A percentile compares a stretch with the other conserved stretches of the same genome.
Conservation (phyloP, 2,329 filamentous ascomycete genomes). For the Alternaria brassicae region DNA sequence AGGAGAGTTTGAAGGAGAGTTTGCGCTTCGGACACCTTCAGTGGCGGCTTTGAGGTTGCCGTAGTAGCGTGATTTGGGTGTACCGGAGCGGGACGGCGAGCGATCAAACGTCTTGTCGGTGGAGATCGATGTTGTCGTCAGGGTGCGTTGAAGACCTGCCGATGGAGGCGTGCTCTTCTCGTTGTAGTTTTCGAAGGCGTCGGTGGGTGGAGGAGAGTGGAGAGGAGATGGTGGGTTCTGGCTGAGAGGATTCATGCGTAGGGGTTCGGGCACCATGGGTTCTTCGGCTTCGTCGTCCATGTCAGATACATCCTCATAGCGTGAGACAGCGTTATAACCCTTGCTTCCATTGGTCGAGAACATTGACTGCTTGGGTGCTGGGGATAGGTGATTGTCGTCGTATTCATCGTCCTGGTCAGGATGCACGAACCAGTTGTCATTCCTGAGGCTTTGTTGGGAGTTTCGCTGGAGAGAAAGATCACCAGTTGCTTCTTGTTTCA, state of each 20-base stretch:
- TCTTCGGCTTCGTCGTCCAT: conserved; percentile 34
- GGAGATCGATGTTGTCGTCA: conserved; percentile 38
- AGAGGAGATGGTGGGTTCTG: conserved; percentile 57
- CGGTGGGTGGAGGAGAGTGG: conserved; percentile 10
- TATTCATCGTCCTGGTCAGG: conserved; percentile 29
- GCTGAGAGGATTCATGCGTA: conserved; percentile 58
- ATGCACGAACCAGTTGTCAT: conserved; percentile 58
- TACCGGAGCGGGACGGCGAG: conserved; percentile 37
- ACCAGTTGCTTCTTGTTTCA: conserved; percentile 20
- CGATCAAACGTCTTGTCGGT: conserved; percentile 41
- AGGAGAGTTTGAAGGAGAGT: conserved; percentile 32
- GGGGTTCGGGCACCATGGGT: conserved; percentile 50
- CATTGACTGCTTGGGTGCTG: conserved; percentile 29
- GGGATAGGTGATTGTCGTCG: conserved; percentile 19
- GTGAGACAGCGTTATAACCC: conserved; percentile 39
- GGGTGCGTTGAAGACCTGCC: conserved; percentile 28
- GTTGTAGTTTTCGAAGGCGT: conserved; percentile 19
- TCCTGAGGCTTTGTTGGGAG: conserved; percentile 48
- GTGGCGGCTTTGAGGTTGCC: conserved; percentile 56
- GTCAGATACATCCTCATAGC: conserved; percentile 40
- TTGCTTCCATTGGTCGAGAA: conserved; percentile 36
- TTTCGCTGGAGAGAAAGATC: conserved; percentile 41
- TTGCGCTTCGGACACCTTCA: conserved; percentile 43
- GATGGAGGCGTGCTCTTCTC: conserved; percentile 21
- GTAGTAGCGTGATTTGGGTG: conserved; percentile 56